A percentile compares a stretch with the other conserved stretches of the same genome.
Evolutionary conservation across 768 basidiomycete species (phyloP).

Genomic region (Tephrocybe sp.): DNA sequence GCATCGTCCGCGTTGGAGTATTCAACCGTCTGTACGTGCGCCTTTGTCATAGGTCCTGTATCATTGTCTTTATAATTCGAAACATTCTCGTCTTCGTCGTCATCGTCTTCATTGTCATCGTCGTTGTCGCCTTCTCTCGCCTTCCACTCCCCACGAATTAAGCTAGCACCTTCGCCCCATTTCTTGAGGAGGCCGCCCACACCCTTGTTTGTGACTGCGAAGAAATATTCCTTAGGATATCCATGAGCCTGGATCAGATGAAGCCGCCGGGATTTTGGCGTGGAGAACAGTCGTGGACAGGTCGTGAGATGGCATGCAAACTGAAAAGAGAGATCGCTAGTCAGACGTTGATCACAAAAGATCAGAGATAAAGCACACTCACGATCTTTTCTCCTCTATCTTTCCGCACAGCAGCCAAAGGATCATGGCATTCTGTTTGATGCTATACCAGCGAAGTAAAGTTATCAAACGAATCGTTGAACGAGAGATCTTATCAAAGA

Average conservation of each 20-base stretch:
- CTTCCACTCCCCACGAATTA: conserved; percentile 75
- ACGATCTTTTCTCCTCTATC: conserved; percentile 88
- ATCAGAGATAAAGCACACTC: conserved; percentile 23
- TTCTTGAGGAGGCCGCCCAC: conserved; percentile 73
- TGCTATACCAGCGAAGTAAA: conserved; percentile 41
- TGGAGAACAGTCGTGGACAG: conserved; percentile 59
- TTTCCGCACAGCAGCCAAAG: conserved; percentile 70
- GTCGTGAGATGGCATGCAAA: conserved; percentile 75
- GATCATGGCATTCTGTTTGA: conserved; percentile 87
- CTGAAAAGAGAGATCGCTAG: conserved; percentile 26
- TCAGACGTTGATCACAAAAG: background rate
- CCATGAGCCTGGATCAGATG: conserved; percentile 82
- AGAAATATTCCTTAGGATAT: conserved; percentile 89
- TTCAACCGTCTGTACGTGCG: conserved; percentile 5
- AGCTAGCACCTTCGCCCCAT: conserved; percentile 84
- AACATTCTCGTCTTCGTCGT: conserved; percentile 21
- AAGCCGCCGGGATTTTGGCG: conserved; percentile 72
- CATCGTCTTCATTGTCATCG: conserved; percentile 25
- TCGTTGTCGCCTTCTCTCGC: conserved; percentile 25
- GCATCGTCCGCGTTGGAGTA: conserved; percentile 18
- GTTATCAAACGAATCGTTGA: background rate
- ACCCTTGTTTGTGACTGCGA: conserved; percentile 88
- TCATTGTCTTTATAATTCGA: conserved; percentile 20
- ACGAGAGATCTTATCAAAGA: background rate
- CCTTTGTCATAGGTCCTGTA: conserved; percentile 19